A percentile compares a stretch with the other conserved stretches of the same genome.
These are phyloP conservation scores for Aspergillus pseudonomiae DNA, from an alignment of 2,329 filamentous ascomycete species.

Conservation along the genomic window DNA sequence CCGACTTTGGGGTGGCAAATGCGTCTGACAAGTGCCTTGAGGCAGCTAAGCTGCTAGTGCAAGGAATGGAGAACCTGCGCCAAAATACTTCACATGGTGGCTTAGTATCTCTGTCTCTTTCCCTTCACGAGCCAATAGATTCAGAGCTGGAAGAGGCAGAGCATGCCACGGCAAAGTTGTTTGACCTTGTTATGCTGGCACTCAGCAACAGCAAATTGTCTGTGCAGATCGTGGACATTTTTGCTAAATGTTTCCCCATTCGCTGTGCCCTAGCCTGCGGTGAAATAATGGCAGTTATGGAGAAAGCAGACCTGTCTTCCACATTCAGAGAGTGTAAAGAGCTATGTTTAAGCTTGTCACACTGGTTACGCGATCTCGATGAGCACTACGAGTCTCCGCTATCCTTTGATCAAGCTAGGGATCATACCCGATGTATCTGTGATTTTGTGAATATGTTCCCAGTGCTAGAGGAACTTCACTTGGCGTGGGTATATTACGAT, in stretches of 20 bases:
- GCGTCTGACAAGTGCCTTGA: not conserved
- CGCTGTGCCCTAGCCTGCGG: not conserved
- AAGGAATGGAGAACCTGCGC: not conserved
- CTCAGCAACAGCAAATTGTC: not conserved
- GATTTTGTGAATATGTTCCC: not conserved
- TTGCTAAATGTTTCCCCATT: not conserved
- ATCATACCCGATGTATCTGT: not conserved
- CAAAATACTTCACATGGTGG: not conserved
- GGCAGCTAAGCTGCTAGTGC: not conserved
- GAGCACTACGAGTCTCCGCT: not conserved
- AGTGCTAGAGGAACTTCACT: not conserved
- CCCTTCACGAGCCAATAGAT: not conserved
- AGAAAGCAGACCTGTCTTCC: not conserved
- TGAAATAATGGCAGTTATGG: not conserved
- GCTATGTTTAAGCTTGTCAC: not conserved
- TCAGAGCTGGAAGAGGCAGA: not conserved
- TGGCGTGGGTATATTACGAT: not conserved
- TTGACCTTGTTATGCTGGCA: not conserved
- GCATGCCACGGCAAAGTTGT: not conserved
- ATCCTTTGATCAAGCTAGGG: not conserved
- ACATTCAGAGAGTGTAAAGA: not conserved
- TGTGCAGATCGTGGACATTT: not conserved
- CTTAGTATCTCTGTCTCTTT: not conserved
- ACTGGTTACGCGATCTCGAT: not conserved
- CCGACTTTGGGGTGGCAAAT: not conserved